Base-by-base conservation (phyloP, 1,139 yeast genomes). In the Taphrina wiesneri region DNA sequence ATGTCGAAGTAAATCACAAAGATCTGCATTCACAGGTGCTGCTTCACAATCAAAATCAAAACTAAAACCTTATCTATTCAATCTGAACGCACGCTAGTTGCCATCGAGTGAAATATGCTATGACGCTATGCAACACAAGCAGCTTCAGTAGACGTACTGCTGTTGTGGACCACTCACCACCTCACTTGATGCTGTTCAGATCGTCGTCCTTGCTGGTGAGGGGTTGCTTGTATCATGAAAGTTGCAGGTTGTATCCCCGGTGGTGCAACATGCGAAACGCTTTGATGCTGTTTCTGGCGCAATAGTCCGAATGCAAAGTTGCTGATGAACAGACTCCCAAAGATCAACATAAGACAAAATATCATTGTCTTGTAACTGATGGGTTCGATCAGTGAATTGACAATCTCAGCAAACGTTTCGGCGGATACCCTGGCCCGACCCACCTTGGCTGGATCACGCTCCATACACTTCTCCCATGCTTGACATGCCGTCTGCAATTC, bases 401-500 rank as follows among this genome's bases (percentile, higher is more conserved):
- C 80, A 25, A 90, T 87, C 69, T 87, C 93, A 0, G 95, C 96
- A 73, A 90, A 81, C 0, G 95, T 84, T 73, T 87, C 92, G 0
- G 96, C 96, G 0, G 91, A 84, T 34, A 91, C 83, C 71, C 84
- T 82, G 2, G 95, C 89, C 56, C 85, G 82, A 3, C 93, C 95
- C n/a, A 91, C 84, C 6, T 84, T 79, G 49, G 84, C 83, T 15
- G 97, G 96, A 72, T 92, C 96, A 68, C 90, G 81, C 71, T 86
- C 85, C 96, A 89, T 91, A 75, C 99, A 93, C 69, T 81, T 83
- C 69, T 85, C 87, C 96, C 96, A 90, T 49, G 79, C 79, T 36
- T 82, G 79, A 75, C 99, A 93, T 21, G 84, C 81, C n/a, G 78
- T 76, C 71, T 88, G 91, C 32, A 91, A 76, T 0, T 91, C 93